Evolutionary conservation across 257 asterid species (phyloP).

Genomic region (Forsythia viridissima): DNA sequence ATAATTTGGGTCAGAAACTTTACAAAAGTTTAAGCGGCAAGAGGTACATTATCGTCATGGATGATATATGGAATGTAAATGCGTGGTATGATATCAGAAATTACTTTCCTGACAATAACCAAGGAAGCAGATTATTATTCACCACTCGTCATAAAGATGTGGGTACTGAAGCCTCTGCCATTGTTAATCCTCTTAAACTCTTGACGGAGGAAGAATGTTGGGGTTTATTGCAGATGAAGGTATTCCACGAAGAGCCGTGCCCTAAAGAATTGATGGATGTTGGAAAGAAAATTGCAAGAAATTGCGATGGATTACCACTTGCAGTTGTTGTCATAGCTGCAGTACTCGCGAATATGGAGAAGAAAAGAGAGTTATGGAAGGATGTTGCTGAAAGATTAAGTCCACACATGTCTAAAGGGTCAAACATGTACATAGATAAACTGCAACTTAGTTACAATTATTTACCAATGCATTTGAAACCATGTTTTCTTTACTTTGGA

Average conservation of each 20-base stretch:
- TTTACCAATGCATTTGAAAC: constrained; percentile 26
- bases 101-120: neutral
- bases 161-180: neutral
- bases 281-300: constrained; percentile 28
- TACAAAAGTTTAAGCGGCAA: neutral
- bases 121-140: neutral
- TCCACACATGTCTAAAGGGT: neutral
- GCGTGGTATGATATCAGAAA: neutral
- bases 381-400: constrained; percentile 19
- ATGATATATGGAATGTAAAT: neutral
- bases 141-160: neutral
- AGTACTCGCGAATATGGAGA: constrained; percentile 1
- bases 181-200: neutral
- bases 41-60: neutral
- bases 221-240: constrained; percentile 20
- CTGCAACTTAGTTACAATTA: constrained; percentile 34
- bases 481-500: constrained; percentile 34
- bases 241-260: constrained; percentile 20
- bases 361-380: constrained; percentile 27
- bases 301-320: constrained; percentile 43
- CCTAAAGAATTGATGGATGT: constrained; percentile 21
- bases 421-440: constrained; percentile 5
- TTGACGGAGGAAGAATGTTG: neutral
- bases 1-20: neutral
- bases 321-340: constrained; percentile 41